Base-by-base conservation (phyloP, 116 monocot genomes). In the Cymodocea nodosa region DNA sequence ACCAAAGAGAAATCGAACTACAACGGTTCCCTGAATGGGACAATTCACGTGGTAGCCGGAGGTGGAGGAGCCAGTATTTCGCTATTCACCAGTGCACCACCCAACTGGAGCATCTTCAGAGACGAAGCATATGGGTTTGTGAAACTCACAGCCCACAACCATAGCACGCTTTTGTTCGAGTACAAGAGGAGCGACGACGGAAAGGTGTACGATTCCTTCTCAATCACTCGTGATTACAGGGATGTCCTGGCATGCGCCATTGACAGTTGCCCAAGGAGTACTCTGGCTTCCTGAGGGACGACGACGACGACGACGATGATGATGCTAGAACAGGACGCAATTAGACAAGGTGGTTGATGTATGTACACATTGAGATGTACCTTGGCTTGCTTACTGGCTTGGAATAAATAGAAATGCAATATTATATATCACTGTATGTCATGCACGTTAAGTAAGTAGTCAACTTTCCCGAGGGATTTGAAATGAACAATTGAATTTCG, bases 161-260 rank as follows among this genome's bases (percentile, higher is more conserved):
- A 89, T 56, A 72, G 84, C 0, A 62, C 64, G 2, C 75, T 99
- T 20, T 50, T 92, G 52, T 71, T 89, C 5, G 89, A 99, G 79
- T 92, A 99, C 78, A 92, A 83, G 74, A 89, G 75, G 65, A 99
- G 89, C 76, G 75, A 85, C 18, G 78, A 89, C 16, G 99, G 99
- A 20, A 57, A 71, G 13, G 86, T 98, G 19, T 79, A 89, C 50
- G 92, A 98, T 63, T 78, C 78, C 51, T 98, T 98, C 78, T 81
- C 86, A 16, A 84, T 98, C 57, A 67, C 78, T 0, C 81, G 92
- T 4, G 81, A 92, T 70, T 98, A 98, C 60, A 66, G 78, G 0
- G 92, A 98, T 67, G 73, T 98, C 62, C 63, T 98, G 6, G 75
- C 82, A 19, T 98, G 98, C 62, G 51, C 70, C 6, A 35, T 82